A percentile compares a stretch with the other conserved stretches of the same genome.
Evolutionary conservation across 371 early-diverging fungal genomes (phyloP).

Genomic region (Mortierella sp.): DNA sequence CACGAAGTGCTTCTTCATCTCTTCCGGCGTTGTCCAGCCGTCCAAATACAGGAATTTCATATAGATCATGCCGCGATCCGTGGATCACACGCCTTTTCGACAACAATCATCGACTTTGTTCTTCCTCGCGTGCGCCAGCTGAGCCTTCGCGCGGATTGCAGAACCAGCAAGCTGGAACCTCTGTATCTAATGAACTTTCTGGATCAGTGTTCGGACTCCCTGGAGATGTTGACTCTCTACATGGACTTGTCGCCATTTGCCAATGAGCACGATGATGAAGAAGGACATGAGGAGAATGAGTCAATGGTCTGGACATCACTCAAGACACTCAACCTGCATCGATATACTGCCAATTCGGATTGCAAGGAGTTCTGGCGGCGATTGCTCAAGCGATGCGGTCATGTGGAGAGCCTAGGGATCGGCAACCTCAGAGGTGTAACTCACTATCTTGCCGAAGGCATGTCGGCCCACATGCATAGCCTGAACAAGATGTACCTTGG

Average conservation of each 20-base stretch:
- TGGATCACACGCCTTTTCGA: background rate
- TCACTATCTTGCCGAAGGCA: no score
- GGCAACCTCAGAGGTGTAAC: no score
- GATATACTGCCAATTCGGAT: background rate
- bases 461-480: no score
- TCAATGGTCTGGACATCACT: background rate
- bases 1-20: background rate
- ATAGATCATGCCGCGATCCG: background rate
- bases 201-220: background rate
- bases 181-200: background rate
- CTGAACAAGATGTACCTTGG: no score
- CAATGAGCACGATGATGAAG: background rate
- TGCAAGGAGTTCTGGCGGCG: background rate
- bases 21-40: background rate
- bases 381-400: background rate
- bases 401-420: background rate
- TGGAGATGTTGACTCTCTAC: background rate
- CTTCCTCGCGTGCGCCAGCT: background rate
- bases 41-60: background rate
- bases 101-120: no score
- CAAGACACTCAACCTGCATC: background rate
- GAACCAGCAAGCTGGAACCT: background rate
- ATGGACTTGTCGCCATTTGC: background rate
- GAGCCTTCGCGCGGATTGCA: no score
- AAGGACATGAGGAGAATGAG: background rate